Conservation (phyloP, 2,329 filamentous ascomycete species). For the Monosporascus ibericus region DNA sequence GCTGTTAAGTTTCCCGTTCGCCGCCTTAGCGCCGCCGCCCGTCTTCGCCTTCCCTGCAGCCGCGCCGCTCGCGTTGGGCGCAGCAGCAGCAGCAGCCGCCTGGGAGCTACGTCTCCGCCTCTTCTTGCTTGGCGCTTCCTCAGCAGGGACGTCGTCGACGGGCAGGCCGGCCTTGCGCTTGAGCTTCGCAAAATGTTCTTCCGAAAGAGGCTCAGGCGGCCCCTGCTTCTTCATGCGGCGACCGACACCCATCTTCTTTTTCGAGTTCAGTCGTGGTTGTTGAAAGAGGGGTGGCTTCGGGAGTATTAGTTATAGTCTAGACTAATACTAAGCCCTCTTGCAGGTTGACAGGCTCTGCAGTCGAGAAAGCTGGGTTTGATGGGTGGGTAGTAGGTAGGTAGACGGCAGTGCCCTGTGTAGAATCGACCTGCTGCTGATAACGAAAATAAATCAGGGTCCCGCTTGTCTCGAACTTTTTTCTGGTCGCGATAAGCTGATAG, state of each 20-base stretch:
- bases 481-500: conserved; percentile 23
- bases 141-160: conserved; percentile 48
- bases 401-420: neutral
- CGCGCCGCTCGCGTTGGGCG: conserved; percentile 26
- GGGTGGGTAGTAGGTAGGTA: neutral
- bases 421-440: neutral
- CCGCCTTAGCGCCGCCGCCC: conserved; percentile 17
- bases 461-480: conserved; percentile 20
- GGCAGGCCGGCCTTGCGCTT: conserved; percentile 80
- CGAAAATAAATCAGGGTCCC: conserved; percentile 9
- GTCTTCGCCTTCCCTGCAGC: conserved; percentile 20
- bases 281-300: neutral
- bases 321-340: too few species aligned
- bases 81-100: conserved; percentile 23
- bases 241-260: conserved; percentile 72
- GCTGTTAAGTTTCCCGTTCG: conserved; percentile 26
- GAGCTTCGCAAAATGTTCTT: conserved; percentile 67
- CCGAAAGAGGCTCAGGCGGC: conserved; percentile 73
- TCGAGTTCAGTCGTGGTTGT: neutral
- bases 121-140: conserved; percentile 56
- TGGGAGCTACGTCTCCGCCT: conserved; percentile 38
- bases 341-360: too few species aligned
- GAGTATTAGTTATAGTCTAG: too few species aligned
- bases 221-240: conserved; percentile 97
- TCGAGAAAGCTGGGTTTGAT: too few species aligned